Evolutionary conservation across 169 alveolate genomes (phyloP), one percentile per base, ranked within the genome.

Genomic region (Plasmodium fragile): DNA sequence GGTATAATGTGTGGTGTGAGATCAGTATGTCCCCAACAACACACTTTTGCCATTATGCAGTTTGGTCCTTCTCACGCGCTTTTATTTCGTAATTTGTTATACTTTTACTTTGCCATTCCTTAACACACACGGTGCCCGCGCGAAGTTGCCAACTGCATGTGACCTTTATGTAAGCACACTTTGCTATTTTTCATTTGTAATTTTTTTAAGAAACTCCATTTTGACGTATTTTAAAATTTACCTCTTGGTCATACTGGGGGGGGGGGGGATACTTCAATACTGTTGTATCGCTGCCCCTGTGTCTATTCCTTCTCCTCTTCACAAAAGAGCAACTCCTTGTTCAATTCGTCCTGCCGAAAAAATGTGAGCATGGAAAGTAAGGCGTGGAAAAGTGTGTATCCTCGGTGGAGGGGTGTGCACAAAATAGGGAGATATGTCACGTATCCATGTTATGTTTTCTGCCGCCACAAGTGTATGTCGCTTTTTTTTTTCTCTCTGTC

Each of bases 301-400:
- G 7, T 32, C 41, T 49, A 84, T 32, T 73, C 93, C 30, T 84
- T 84, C 65, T 84, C 81, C 53, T 84, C 93, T 52, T 84, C 93
- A 30, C 93, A 73, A 43, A 84, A 84, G 53, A 84, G 41, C 65
- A 84, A 7, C 18, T 34, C 13, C 28, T 49, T 84, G 25, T 72
- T 84, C n/a, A 84, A 53, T 30, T 84, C 93, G n/a, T 84, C 93
- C 93, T 84, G 69, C 59, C 22, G 75, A 65, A 6, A 83, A 71
- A 1, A n/a, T n/a, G 8, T 78, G 84, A 39, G 30, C 28, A 28
- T 22, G n/a, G 18, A 78, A 41, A 55, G 25, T 55, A 55, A 55
- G 28, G 10, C 10, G 28, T n/a, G 28, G 10, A 55, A 2, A 7
- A 55, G 16, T 53, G 28, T 53, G 34, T 30, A 45, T 75, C 45